Evolutionary conservation across 2,329 filamentous ascomycete genomes (phyloP).

Genomic region (Reticulascus tulasneorum): DNA sequence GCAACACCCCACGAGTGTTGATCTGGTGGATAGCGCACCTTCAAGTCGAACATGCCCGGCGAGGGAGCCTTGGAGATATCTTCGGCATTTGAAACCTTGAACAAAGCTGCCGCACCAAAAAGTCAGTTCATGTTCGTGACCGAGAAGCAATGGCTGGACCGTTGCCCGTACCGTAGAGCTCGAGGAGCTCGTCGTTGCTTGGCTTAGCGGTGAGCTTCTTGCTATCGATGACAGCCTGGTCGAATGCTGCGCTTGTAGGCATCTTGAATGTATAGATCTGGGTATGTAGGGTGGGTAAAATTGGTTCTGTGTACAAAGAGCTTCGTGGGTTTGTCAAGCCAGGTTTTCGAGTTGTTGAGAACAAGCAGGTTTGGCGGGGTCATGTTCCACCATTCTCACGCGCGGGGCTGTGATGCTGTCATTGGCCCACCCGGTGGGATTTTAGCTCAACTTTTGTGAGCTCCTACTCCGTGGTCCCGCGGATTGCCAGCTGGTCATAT

Average conservation of each 20-base stretch:
- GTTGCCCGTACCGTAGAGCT: slow-evolving; percentile 50
- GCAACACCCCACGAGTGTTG: background rate
- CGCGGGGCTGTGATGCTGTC: no score
- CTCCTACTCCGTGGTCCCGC: no score
- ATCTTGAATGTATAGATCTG: slow-evolving; percentile 26
- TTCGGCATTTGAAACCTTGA: slow-evolving; percentile 55
- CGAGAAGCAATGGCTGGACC: background rate
- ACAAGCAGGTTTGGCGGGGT: slow-evolving; percentile 1
- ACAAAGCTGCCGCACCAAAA: slow-evolving; percentile 41
- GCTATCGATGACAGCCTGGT: slow-evolving; percentile 57
- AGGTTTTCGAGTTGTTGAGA: slow-evolving; percentile 1
- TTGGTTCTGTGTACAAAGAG: background rate
- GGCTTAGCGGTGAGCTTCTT: slow-evolving; percentile 66
- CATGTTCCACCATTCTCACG: slow-evolving; percentile 1
- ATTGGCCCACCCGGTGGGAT: no score
- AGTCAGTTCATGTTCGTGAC: background rate
- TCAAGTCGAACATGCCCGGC: slow-evolving; percentile 68
- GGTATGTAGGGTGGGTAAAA: background rate
- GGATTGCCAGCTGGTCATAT: no score
- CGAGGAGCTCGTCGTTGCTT: slow-evolving; percentile 59
- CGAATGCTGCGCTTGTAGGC: slow-evolving; percentile 44
- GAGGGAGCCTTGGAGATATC: slow-evolving; percentile 51
- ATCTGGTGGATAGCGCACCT: slow-evolving; percentile 43
- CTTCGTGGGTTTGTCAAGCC: background rate
- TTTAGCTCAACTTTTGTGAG: no score